Base-by-base conservation (phyloP, 2,329 filamentous ascomycete genomes). In the Penicillium sp. region DNA sequence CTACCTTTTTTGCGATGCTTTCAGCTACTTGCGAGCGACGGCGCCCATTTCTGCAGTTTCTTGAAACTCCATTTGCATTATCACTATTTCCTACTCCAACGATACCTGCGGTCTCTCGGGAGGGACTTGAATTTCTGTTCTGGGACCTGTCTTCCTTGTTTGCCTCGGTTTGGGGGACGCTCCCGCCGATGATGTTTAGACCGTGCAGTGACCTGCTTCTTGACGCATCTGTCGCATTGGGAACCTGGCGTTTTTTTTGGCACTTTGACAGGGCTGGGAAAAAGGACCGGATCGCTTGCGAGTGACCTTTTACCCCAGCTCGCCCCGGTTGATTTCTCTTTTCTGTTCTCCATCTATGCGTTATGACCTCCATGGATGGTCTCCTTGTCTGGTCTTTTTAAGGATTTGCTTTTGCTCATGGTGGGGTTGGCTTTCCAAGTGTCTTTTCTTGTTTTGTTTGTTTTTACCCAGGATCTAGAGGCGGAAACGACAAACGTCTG, bases 401-500 rank as follows among this genome's bases (percentile, higher is more conserved):
- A 50, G 59, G 50, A 53, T 56, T 56, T 56, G 56, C 11, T 62
- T 56, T 56, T 52, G 41, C 52, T 57, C 46, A 46, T 48, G 48
- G 58, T 56, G 63, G 65, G 62, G 62, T 58, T 63, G 64, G 59
- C 62, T 57, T 61, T 45, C 63, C 55, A 56, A 7, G 11, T 32
- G 29, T 5, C 3, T 7, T 7, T 32, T 32, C 11, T 32, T 7
- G 29, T 32, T 32, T 32, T 32, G 8, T 32, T 32, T 32, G 62
- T 60, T 64, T 63, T 58, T 51, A 62, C 18, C 18, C 18, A 61
- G 64, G 62, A 65, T 66, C 60, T 70, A 70, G 67, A 68, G 67
- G 66, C 65, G 67, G 67, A 67, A 69, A 70, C 65, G 67, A 70
- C 68, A 69, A 64, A 70, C 66, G 67, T 70, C 64, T 70, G 67